Base-by-base conservation (phyloP, 2,329 filamentous ascomycete species). In the Blastomyces parvus region DNA sequence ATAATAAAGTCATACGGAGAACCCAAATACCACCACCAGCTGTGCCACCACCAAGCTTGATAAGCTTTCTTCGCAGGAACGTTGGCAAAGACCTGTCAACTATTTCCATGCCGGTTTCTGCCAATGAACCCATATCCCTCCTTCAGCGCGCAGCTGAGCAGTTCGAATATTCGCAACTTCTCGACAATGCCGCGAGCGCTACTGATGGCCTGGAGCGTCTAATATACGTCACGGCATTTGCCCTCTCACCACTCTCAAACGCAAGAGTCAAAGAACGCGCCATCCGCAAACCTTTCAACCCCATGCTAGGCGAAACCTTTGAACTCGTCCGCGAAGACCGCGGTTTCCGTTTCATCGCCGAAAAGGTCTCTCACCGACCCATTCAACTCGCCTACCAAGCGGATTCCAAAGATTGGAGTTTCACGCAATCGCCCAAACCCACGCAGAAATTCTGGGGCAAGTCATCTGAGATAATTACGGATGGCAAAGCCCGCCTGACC, bases 381-480 rank as follows among this genome's bases (percentile, higher is more conserved):
- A 90, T 99, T 17, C 87, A 92, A 66, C 85, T 97, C 71, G 94
- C 94, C 6, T 93, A 92, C 79, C 92, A 97, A 74, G 94, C 93
- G 4, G 94, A 99, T 74, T 86, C 89, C 48, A 83, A 86, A 48
- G 81, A 84, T 63, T 99, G 94, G 94, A 91, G 88, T 2, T 87
- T 96, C 66, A 83, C 90, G 0, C 94, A 97, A 73, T 90, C 88
- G 4, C 90, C 94, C 0, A 87, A 89, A 63, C 94, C 94, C 0
- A 88, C 88, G 27, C 93, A 99, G 73, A 97, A 97, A 73, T 99
- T 99, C 79, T 97, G 94, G 94, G 94, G 94, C 63, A 97, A 97
- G 79, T 93, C 88, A 62, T 91, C 91, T 2, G 94, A 99, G 76
- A 86, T 99, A 66, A 94, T 90, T 65, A 97, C 91, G 0, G 93